phyloP scores from a whole-genome alignment of 2,329 filamentous ascomycete genomes.

The Cladophialophora psammophila region DNA sequence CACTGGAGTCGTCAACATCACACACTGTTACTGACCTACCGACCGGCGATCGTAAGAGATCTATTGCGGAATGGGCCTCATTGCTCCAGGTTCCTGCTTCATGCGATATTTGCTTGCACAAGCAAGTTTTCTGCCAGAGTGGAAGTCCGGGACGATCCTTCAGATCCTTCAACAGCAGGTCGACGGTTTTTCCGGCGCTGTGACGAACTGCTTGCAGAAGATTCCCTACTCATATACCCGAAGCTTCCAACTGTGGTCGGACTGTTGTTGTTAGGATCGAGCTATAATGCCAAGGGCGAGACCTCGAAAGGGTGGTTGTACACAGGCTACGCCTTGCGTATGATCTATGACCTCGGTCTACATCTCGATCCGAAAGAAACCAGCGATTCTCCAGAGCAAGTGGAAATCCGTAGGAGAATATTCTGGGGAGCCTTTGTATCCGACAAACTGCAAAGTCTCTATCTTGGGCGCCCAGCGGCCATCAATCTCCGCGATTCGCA shows the following conservation, averaged over 20 bases:
- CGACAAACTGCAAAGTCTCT: conserved; percentile 37
- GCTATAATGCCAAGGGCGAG: conserved; percentile 61
- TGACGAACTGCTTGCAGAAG: conserved; percentile 56
- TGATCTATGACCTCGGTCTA: conserved; percentile 64
- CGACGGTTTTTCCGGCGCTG: conserved; percentile 58
- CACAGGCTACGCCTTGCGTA: conserved; percentile 63
- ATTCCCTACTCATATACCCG: conserved; percentile 55
- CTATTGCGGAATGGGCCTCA: conserved; percentile 64
- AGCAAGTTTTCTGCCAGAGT: conserved; percentile 57
- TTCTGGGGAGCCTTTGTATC: conserved; percentile 48
- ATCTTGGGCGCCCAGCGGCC: conserved; percentile 34
- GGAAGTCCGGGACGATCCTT: conserved; percentile 55
- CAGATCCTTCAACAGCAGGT: conserved; percentile 58
- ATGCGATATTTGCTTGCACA: conserved; percentile 60
- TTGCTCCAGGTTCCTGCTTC: conserved; percentile 64
- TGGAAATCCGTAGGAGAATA: conserved; percentile 44
- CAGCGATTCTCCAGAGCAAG: conserved; percentile 39
- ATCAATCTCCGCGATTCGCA: conserved; percentile 37
- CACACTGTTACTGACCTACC: conserved; percentile 58
- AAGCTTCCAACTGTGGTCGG: conserved; percentile 57
- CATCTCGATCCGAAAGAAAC: conserved; percentile 49
- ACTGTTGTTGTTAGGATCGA: conserved; percentile 59
- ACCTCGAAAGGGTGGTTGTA: conserved; percentile 65
- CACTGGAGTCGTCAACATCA: conserved; percentile 64
- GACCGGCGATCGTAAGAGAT: conserved; percentile 61